These are phyloP conservation scores for Aspergillus spinulosporus DNA, from an alignment of 2,329 filamentous ascomycete species.

Conservation along the genomic window DNA sequence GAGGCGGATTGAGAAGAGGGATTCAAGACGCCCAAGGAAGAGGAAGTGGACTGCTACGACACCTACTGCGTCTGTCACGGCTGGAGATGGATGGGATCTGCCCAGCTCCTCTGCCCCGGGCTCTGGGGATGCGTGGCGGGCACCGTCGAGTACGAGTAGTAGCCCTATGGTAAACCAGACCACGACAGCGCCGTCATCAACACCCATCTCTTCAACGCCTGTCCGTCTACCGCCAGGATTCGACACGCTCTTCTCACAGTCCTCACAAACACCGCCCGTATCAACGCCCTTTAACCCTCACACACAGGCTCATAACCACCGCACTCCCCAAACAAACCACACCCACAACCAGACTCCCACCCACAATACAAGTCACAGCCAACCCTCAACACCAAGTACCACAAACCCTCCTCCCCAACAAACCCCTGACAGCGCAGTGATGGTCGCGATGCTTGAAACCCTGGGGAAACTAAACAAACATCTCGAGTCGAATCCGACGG, in stretches of 20 bases:
- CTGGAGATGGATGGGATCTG: slow-evolving; percentile 15
- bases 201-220: slow-evolving; percentile 15
- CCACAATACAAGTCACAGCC: background rate
- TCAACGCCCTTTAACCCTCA: background rate
- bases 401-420: background rate
- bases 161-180: slow-evolving; percentile 8
- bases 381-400: slow-evolving; percentile 1
- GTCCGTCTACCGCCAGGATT: slow-evolving; percentile 40
- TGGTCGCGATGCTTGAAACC: slow-evolving; percentile 38
- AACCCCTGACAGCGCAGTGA: slow-evolving; percentile 24
- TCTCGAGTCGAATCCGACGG: slow-evolving; percentile 28
- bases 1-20: slow-evolving; percentile 39
- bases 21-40: slow-evolving; percentile 35
- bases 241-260: slow-evolving; percentile 41
- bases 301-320: background rate
- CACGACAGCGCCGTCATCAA: slow-evolving; percentile 12
- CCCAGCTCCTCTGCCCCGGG: slow-evolving; percentile 8
- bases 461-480: slow-evolving; percentile 41
- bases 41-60: slow-evolving; percentile 23
- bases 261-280: slow-evolving; percentile 23
- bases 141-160: slow-evolving; percentile 3
- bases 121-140: slow-evolving; percentile 11
- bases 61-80: background rate
- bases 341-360: background rate
- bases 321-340: background rate